Evolutionary conservation across 208 protist genomes (phyloP), one percentile per base, ranked within the genome.

Genomic region (Trypanosoma cruzi): DNA sequence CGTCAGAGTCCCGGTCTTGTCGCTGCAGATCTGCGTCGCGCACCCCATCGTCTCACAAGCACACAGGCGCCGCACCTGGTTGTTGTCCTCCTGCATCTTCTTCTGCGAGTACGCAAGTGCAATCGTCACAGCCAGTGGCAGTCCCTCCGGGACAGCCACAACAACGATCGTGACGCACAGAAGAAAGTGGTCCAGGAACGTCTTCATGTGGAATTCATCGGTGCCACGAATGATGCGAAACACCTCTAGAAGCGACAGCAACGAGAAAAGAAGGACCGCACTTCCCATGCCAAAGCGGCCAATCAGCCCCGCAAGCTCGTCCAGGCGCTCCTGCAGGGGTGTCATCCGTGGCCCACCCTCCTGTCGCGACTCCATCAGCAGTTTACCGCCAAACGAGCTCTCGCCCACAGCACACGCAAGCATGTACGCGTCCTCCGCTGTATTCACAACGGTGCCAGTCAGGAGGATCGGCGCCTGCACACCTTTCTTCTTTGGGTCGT

Each of bases 1-100:
- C 22, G 98, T 99, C 40, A 99, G 91, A 40, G 98, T 99, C 49
- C 99, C 99, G 16, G 98, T 99, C 88, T 99, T 99, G 82, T 99
- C 98, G 5, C 96, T 97, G 90, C 98, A 99, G 71, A 99, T 99
- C 58, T 93, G 92, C 8, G 97, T 99, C 10, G 94, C 98, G 36
- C 88, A 86, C 60, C 98, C 97, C 98, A 99, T 99, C 62, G 97
- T 99, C 87, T 99, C 98, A 84, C 97, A 99, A 6, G 98, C 94
- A 16, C 80, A 80, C 48, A 99, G 88, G 36, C 95, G 89, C 57
- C 98, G 86, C 2, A 99, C 98, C n/a, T 99, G 88, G 83, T 99
- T 99, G 64, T 99, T 97, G 61, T 99, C 98, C n/a, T 98, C 90
- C 59, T 99, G 92, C 98, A 99, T 99, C 79, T 99, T 97, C 58